Evolutionary conservation across 2,329 filamentous ascomycete species (phyloP), one percentile per base, ranked within the genome.

Genomic region (Colletotrichum echinochloae): DNA sequence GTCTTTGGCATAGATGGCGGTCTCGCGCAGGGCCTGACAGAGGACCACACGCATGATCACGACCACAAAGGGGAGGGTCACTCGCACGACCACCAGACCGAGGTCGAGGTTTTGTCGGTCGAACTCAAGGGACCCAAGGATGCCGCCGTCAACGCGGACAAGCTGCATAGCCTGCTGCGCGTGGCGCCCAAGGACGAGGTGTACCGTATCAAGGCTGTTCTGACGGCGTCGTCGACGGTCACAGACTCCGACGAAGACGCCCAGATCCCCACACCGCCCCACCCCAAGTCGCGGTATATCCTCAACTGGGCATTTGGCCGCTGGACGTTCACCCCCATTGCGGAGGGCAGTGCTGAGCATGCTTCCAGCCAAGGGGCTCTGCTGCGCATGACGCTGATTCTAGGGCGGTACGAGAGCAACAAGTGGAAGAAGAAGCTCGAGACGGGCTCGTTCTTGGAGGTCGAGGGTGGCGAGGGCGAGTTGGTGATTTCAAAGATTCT

Each of bases 241-340:
- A 74, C 75, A 23, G 85, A 84, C 75, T 90, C 89, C 0, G 87
- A 88, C 65, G 82, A 84, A 30, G 84, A 87, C 48, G 77, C 76
- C 9, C 74, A 79, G 5, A 76, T 77, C 57, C 75, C 81, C 3
- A 73, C 77, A 4, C 73, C 78, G n/a, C 61, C 78, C 1, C 71
- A 75, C 33, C 62, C 74, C 7, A 65, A 77, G 11, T 79, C 77
- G 2, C 86, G 93, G 65, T 98, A 96, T 78, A 97, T 99, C 54
- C 87, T 99, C 70, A 99, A 99, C 80, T 99, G 96, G 96, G 96
- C 96, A 0, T 99, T 99, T 82, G 94, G 94, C 0, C 88, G 96
- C 37, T 99, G 96, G 95, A 97, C 90, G 0, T 97, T 95, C 77
- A 97, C 94, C 1, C 85, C 88, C 5, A 77, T 87, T 5, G 77